Conservation (phyloP, 169 alveolate species). For the Eimeria zaria region DNA sequence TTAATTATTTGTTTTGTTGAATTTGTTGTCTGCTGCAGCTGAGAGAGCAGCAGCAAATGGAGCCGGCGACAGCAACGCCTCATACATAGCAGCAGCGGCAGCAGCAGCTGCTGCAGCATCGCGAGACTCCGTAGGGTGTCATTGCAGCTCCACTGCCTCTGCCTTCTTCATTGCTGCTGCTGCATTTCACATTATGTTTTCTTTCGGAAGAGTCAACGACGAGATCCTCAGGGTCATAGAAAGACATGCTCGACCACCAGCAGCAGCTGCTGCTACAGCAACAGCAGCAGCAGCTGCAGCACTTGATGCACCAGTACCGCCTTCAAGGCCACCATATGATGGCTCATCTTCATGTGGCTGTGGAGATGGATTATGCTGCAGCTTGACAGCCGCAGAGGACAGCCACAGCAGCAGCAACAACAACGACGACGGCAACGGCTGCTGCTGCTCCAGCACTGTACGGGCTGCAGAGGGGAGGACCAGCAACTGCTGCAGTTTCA, state of each 20-base stretch:
- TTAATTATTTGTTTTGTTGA: not conserved
- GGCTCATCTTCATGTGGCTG: not conserved
- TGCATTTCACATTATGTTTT: slow-evolving; percentile 8
- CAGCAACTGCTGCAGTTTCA: not conserved
- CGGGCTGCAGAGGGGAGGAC: not conserved
- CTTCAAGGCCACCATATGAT: not conserved
- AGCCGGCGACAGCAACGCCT: not conserved
- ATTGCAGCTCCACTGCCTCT: not conserved
- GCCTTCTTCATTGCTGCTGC: not conserved
- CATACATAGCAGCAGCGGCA: not conserved
- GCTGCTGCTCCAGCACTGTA: not conserved
- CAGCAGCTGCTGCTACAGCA: not conserved
- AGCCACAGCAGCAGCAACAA: not conserved
- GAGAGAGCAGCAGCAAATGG: slow-evolving; percentile 1
- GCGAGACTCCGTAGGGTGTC: not conserved
- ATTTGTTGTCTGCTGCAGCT: not conserved
- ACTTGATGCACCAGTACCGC: not conserved
- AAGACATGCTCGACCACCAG: slow-evolving; percentile 1
- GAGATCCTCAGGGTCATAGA: slow-evolving; percentile 12
- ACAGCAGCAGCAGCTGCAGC: not conserved
- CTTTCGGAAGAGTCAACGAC: slow-evolving; percentile 7
- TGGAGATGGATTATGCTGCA: not conserved
- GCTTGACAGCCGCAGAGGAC: not conserved
- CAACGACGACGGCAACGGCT: not conserved
- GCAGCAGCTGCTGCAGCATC: not conserved